These are phyloP conservation scores for Colletotrichum gloeosporioides DNA, from an alignment of 2,329 filamentous ascomycete genomes.

Conservation along the genomic window DNA sequence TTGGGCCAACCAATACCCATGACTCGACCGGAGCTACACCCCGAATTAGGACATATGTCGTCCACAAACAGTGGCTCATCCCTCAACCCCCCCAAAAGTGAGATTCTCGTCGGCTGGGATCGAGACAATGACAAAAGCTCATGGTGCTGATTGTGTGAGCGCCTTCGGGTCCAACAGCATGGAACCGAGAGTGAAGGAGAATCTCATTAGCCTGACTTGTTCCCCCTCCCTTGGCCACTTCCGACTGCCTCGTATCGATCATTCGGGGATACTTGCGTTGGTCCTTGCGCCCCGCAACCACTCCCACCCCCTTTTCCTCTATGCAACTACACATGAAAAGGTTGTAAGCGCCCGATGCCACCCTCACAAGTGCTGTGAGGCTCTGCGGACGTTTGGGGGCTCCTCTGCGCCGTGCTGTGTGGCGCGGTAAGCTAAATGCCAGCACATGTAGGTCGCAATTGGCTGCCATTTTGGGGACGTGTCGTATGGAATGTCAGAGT, in stretches of 20 bases:
- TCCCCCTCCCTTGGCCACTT: neutral
- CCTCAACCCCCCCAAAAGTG: neutral
- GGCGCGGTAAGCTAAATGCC: neutral
- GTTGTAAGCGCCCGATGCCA: neutral
- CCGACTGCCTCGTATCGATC: neutral
- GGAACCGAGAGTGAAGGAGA: neutral
- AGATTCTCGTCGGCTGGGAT: neutral
- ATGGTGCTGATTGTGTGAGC: neutral
- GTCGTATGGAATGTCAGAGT: neutral
- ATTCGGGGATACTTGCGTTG: neutral
- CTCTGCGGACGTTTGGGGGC: neutral
- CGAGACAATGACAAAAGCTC: neutral
- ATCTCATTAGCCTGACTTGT: neutral
- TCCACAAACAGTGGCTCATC: neutral
- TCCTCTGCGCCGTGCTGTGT: too few species aligned
- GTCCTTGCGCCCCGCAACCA: neutral
- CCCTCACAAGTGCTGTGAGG: neutral
- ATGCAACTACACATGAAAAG: neutral
- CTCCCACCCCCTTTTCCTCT: neutral
- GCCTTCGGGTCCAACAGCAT: neutral
- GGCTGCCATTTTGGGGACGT: neutral
- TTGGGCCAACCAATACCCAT: neutral
- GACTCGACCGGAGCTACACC: neutral
- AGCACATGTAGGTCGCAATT: neutral
- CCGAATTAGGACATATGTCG: neutral